Evolutionary conservation across 148 eudicot genomes (phyloP), one percentile per base, ranked within the genome.

Genomic region (Bassia scoparia): DNA sequence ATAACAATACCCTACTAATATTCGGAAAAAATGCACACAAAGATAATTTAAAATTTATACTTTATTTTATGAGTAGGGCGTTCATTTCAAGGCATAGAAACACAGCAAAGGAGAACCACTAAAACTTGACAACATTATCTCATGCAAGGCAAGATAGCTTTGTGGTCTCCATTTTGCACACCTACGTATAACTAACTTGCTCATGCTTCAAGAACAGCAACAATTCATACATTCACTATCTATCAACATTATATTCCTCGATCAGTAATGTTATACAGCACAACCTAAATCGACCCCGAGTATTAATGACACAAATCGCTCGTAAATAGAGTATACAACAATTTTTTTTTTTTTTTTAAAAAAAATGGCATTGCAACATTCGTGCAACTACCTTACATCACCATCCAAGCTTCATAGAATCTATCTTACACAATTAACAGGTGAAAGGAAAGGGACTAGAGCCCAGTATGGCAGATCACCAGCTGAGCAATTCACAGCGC

Each of bases 401-500:
- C 72, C 65, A 61, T 48, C 72, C 33, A 68, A 43, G 10, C 74
- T 61, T 9, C 48, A 4, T 60, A 80, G 69, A 70, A 82, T 69
- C 60, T 67, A 64, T 70, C 74, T 86, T 80, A 75, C 75, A 58
- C 87, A 76, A 75, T 76, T 83, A 23, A 67, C 96, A 59, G 70
- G 80, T 61, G 86, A 88, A 80, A 69, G 68, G 60, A 79, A 84
- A 68, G 84, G 78, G 27, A 54, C 29, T 16, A 69, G 23, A 29
- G 61, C 68, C 21, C 74, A 24, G 3, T 64, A 52, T 44, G 67
- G 55, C 13, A 77, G 50, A 67, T 66, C 86, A 24, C 93, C 88
- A 9, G 87, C 91, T 2, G 88, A 86, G 49, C 93, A 88, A 72
- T 86, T 94, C 55, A 63, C 73, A 58, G 86, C 93, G 16, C 81